These are phyloP conservation scores for Diaporthe sp. DNA, from an alignment of 2,329 filamentous ascomycete species.

Conservation along the genomic window DNA sequence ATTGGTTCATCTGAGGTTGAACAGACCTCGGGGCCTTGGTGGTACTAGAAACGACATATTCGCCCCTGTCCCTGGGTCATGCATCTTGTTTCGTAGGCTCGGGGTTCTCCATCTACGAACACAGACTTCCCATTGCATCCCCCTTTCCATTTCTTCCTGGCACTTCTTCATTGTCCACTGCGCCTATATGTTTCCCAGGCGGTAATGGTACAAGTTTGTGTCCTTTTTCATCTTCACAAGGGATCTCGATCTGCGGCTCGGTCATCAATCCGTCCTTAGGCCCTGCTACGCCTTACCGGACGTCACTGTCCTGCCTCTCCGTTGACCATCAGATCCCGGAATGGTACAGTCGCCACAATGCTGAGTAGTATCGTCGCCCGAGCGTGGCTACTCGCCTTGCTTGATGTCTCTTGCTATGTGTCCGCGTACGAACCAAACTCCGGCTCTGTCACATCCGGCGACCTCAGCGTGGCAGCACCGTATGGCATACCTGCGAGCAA, in stretches of 20 bases:
- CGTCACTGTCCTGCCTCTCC: background rate
- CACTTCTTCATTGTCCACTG: background rate
- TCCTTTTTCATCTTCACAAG: background rate
- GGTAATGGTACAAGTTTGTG: slow-evolving; percentile 11
- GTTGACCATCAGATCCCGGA: background rate
- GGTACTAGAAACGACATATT: background rate
- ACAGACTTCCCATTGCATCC: background rate
- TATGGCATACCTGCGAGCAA: slow-evolving; percentile 31
- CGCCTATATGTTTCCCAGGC: background rate
- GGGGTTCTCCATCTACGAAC: background rate
- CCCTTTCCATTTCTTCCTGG: background rate
- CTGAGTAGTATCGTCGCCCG: background rate
- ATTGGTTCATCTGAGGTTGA: slow-evolving; percentile 29
- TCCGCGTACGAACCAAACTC: slow-evolving; percentile 14
- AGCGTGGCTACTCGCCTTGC: background rate
- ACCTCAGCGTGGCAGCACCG: slow-evolving; percentile 21
- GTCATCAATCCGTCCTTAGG: background rate
- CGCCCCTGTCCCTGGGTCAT: slow-evolving; percentile 13
- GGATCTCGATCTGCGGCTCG: background rate
- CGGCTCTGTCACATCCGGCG: slow-evolving; percentile 19
- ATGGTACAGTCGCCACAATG: slow-evolving; percentile 1
- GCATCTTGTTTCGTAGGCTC: slow-evolving; percentile 5
- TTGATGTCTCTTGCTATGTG: background rate
- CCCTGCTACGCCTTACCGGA: background rate
- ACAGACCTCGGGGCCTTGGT: background rate